Evolutionary conservation across 2,329 filamentous ascomycete species (phyloP), one percentile per base, ranked within the genome.

Genomic region (Alternaria ventricosa): DNA sequence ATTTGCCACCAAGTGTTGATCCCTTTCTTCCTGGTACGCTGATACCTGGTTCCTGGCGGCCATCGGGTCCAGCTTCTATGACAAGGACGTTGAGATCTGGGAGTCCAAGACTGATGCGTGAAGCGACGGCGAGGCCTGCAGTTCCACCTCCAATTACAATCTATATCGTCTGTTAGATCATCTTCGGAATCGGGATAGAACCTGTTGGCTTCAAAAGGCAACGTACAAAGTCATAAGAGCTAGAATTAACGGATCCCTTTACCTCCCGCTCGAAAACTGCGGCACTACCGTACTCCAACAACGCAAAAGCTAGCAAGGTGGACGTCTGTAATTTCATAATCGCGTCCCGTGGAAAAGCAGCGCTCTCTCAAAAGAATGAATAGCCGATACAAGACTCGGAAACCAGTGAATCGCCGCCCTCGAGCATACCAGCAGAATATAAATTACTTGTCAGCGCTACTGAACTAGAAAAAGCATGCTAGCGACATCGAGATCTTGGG

Each of bases 71-170:
- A 28, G 73, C 73, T 63, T 76, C 73, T 15, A 75, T 70, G 12
- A 76, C 68, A 7, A 75, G 67, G 4, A 75, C 63, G 46, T 61
- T 70, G 12, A 44, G 62, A 8, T 73, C 47, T 20, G 73, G 71
- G 11, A 75, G 55, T 8, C 78, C 76, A n/a, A 71, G 60, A 54
- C 78, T 76, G 18, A 83, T 69, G 25, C 73, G 73, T 7, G 73
- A 73, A 46, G 73, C 71, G 20, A 76, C 70, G 5, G 72, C 73
- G n/a, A 76, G 71, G 7, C 73, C 73, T 50, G 73, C 73, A 61
- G 71, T 75, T 43, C 73, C 73, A 2, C 72, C 73, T 25, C 71
- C 71, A n/a, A 74, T 55, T 3, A 75, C 22, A 6, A 72, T 51
- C 70, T 74, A 27, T 2, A 11, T 18, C 25, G 11, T 25, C 44